These are phyloP conservation scores for Chalciporus piperatus DNA, from an alignment of 768 basidiomycete genomes.

Conservation along the genomic window DNA sequence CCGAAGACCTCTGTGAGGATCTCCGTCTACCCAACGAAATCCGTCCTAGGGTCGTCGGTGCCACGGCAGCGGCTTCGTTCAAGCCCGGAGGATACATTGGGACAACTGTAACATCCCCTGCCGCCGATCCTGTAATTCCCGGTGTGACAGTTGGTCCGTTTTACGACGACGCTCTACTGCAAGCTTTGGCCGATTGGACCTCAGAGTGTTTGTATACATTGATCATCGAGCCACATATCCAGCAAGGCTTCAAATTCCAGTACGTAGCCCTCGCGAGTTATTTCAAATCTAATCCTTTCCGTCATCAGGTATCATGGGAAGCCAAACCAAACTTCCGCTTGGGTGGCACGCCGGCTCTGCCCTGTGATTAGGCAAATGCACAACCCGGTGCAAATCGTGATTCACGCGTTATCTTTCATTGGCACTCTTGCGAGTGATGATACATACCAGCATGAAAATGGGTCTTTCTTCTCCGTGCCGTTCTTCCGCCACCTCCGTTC, in stretches of 20 bases:
- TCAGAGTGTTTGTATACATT: conserved; percentile 26
- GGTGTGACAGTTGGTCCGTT: neutral
- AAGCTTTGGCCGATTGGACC: conserved; percentile 23
- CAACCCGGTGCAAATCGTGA: conserved; percentile 27
- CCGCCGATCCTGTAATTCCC: neutral
- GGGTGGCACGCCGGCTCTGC: conserved; percentile 19
- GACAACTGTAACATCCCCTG: neutral
- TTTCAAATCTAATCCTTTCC: conserved; percentile 1
- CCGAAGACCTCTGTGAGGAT: conserved; percentile 14
- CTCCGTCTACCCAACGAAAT: conserved; percentile 17
- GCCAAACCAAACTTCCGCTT: conserved; percentile 3
- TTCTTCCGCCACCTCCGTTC: conserved; percentile 30
- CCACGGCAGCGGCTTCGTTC: neutral
- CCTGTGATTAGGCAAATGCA: conserved; percentile 18
- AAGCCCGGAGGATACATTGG: neutral
- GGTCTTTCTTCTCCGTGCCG: conserved; percentile 27
- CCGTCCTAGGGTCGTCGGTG: conserved; percentile 18
- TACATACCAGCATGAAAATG: conserved; percentile 9
- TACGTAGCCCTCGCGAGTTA: conserved; percentile 9
- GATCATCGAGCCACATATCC: conserved; percentile 21
- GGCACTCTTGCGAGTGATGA: conserved; percentile 20
- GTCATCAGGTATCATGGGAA: conserved; percentile 17
- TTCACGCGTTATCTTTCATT: conserved; percentile 35
- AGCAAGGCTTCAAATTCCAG: conserved; percentile 18
- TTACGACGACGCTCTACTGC: conserved; percentile 4